Percentiles rank a stretch among this genome's conserved stretches.
Conservation (phyloP, 108 stramenopile species). For the Nannochloropsis oceanica region DNA sequence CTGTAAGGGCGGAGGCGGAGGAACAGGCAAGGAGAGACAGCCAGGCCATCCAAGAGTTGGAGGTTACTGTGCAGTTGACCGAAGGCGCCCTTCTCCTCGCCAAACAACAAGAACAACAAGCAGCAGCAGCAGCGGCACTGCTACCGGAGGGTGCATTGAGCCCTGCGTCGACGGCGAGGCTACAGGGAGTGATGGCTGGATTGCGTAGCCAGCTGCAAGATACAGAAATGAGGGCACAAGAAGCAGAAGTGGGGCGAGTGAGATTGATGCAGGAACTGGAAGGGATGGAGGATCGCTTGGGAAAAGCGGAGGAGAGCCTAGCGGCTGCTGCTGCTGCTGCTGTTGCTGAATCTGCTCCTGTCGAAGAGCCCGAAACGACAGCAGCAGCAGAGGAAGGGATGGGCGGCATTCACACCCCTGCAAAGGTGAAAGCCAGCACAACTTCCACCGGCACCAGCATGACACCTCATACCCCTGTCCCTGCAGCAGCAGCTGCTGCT, state of each 20-base stretch:
- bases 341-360: too few relatives aligned
- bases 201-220: background rate
- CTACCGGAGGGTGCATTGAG: background rate
- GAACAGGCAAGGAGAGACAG: background rate
- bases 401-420: background rate
- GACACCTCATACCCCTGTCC: background rate
- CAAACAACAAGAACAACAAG: background rate
- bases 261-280: background rate
- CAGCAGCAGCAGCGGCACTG: background rate
- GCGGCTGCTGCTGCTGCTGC: background rate
- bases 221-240: background rate
- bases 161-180: background rate
- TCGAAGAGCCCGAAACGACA: too few relatives aligned
- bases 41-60: background rate
- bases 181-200: background rate
- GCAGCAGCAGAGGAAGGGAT: background rate
- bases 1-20: background rate
- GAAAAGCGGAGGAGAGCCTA: background rate
- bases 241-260: background rate
- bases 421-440: background rate
- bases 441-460: background rate
- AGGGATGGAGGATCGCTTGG: background rate
- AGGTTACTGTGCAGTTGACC: background rate
- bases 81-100: background rate
- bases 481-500: background rate